Percentiles rank a stretch among this genome's conserved stretches.
phyloP scores from a whole-genome alignment of 2,329 filamentous ascomycete species.

The Exophiala alcalophila region DNA sequence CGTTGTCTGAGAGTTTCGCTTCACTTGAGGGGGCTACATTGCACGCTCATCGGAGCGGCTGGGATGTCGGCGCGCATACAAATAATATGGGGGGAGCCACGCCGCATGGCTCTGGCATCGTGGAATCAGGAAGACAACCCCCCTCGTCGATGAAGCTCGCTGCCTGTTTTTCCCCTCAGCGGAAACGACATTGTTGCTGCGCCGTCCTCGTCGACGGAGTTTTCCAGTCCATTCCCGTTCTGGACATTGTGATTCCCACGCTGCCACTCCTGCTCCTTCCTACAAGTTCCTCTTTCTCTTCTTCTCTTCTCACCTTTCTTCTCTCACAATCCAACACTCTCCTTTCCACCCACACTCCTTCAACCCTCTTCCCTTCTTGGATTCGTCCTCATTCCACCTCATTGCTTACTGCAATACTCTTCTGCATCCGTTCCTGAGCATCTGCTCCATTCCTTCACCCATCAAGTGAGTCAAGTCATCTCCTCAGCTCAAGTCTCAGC shows the following conservation, averaged over 20 bases:
- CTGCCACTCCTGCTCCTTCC: constrained; percentile 14
- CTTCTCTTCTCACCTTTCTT: constrained; percentile 3
- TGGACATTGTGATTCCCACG: constrained; percentile 7
- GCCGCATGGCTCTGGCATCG: not conserved
- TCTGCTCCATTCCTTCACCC: constrained; percentile 2
- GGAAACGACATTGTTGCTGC: too few relatives aligned
- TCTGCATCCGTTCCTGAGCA: constrained; percentile 11
- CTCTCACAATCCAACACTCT: constrained; percentile 9
- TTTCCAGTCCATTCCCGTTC: constrained; percentile 13
- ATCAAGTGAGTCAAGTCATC: constrained; percentile 1
- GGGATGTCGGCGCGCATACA: constrained; percentile 7
- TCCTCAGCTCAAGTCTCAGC: not conserved
- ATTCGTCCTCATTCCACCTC: constrained; percentile 17
- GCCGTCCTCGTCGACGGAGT: constrained; percentile 1
- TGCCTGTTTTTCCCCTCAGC: too few relatives aligned
- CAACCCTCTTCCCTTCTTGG: constrained; percentile 7
- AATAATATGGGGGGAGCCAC: constrained; percentile 1
- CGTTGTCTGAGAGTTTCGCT: not conserved
- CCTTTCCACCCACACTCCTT: constrained; percentile 13
- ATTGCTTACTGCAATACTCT: constrained; percentile 13
- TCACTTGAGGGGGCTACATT: not conserved
- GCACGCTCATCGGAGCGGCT: not conserved
- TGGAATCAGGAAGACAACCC: not conserved
- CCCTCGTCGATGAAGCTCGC: constrained; percentile 5
- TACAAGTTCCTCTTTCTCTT: constrained; percentile 7